A percentile compares a stretch with the other conserved stretches of the same genome.
These are phyloP conservation scores for Eremothecium cymbalariae DNA, from an alignment of 1,139 yeast genomes.

Conservation along the genomic window DNA sequence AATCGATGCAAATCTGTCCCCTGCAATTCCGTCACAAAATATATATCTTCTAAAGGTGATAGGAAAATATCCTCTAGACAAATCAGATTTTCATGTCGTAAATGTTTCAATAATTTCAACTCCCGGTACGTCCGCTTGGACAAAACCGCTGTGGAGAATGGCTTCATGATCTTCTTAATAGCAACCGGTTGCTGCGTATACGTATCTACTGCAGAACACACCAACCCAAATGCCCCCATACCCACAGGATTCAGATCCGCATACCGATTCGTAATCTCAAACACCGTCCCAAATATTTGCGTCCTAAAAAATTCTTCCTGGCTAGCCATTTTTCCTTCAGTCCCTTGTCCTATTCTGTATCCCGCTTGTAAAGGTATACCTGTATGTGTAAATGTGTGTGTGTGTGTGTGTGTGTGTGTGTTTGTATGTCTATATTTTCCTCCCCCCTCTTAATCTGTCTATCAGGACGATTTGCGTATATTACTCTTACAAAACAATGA, in stretches of 20 bases:
- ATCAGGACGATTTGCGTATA: too few relatives aligned
- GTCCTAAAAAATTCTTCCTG: conserved; percentile 36
- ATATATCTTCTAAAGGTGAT: conserved; percentile 92
- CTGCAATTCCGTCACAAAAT: conserved; percentile 91
- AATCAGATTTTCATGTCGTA: conserved; percentile 90
- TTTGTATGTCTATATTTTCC: too few relatives aligned
- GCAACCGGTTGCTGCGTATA: conserved; percentile 92
- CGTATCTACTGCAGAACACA: conserved; percentile 91
- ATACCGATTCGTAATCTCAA: conserved; percentile 87
- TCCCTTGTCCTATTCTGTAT: too few relatives aligned
- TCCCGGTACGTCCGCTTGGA: conserved; percentile 97
- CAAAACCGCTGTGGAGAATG: conserved; percentile 87
- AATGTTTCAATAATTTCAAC: conserved; percentile 81
- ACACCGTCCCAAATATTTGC: conserved; percentile 69
- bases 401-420: too few relatives aligned
- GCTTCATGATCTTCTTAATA: conserved; percentile 94
- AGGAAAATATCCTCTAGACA: conserved; percentile 89
- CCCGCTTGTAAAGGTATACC: too few relatives aligned
- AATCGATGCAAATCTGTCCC: conserved; percentile 94
- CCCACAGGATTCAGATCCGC: conserved; percentile 94
- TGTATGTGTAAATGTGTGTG: too few relatives aligned
- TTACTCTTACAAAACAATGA: too few relatives aligned
- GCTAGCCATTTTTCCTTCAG: conserved; percentile 2
- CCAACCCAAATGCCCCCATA: conserved; percentile 98
- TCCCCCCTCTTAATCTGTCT: too few relatives aligned